phyloP scores from a whole-genome alignment of 129 eudicot species.

The Lactuca saligna region DNA sequence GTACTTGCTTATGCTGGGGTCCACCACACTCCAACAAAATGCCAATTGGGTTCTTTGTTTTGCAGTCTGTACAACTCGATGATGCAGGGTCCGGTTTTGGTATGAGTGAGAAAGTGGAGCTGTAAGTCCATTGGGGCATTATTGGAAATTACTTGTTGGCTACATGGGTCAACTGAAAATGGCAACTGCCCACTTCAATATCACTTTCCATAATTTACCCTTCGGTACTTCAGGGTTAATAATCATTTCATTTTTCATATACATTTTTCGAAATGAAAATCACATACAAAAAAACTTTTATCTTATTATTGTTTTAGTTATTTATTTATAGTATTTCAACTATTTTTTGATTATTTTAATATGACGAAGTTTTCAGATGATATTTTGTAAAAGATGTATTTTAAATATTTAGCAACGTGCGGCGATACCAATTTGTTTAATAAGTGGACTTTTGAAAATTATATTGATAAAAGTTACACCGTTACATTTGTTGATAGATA shows the following conservation, averaged over 20 bases:
- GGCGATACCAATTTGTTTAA: too few species aligned
- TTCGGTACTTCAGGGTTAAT: background rate
- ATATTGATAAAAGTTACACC: too few species aligned
- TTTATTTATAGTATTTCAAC: too few species aligned
- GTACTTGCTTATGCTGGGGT: slow-evolving; percentile 27
- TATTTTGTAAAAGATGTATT: too few species aligned
- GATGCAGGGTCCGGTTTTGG: slow-evolving; percentile 34
- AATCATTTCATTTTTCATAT: background rate
- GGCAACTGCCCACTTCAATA: slow-evolving; percentile 16
- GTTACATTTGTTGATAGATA: too few species aligned
- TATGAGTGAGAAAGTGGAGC: slow-evolving; percentile 30
- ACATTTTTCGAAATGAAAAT: background rate
- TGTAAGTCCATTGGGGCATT: slow-evolving; percentile 13
- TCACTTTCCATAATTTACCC: slow-evolving; percentile 16
- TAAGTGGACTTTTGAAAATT: too few species aligned
- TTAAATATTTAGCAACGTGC: too few species aligned
- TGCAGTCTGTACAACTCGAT: slow-evolving; percentile 34
- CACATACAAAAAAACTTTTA: too few species aligned
- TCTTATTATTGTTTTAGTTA: too few species aligned
- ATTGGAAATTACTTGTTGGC: slow-evolving; percentile 32
- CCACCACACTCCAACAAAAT: slow-evolving; percentile 33
- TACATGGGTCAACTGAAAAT: slow-evolving; percentile 14
- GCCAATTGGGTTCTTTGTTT: slow-evolving; percentile 33
- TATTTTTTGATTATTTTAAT: too few species aligned
- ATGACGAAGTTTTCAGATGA: too few species aligned